Base-by-base conservation (phyloP, 306 rosid species). In the Fragaria nilgerrensis region DNA sequence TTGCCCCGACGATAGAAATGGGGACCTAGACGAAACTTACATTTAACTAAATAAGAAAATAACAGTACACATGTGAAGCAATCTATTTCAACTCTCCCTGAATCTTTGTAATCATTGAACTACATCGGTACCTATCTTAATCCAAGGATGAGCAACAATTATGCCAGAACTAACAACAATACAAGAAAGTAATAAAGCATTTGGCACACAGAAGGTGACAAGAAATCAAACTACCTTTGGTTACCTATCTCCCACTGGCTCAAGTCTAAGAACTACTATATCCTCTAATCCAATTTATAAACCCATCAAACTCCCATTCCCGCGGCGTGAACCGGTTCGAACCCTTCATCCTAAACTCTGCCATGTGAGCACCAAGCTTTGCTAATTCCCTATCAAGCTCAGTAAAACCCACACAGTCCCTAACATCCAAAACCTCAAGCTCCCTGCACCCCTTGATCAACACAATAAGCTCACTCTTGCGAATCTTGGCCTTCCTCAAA, bases 361-460 rank as follows among this genome's bases (percentile, higher is more conserved):
- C 3, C 19, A 72, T 52, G 5, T 52, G 75, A 72, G 48, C n/a
- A 72, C 62, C 44, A 17, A 72, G 75, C 64, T 34, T 3, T 15
- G 16, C 15, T 4, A 49, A 34, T 0, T 34, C 75, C 34, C 22
- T 1, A 52, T 72, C 48, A 10, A 32, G 10, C 20, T 19, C 64
- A 11, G 43, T 56, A 50, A 72, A 50, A 5, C 75, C 75, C 14
- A 11, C 11, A 36, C 75, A 72, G 0, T 12, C 29, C 47, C 47
- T 50, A 9, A 72, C 75, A 50, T 49, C 47, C 47, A 72, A 17
- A 32, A 72, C 29, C 63, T 15, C 58, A 49, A 72, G 63, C 5
- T 50, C 63, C 41, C 11, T 50, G 8, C 63, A 72, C 19, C 53
- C 75, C 29, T 27, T 11, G 2, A 72, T 55, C 25, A 72, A 17